Evolutionary conservation across 352 stramenopile species (phyloP), one percentile per base, ranked within the genome.

Genomic region (Globisporangium irregulare): DNA sequence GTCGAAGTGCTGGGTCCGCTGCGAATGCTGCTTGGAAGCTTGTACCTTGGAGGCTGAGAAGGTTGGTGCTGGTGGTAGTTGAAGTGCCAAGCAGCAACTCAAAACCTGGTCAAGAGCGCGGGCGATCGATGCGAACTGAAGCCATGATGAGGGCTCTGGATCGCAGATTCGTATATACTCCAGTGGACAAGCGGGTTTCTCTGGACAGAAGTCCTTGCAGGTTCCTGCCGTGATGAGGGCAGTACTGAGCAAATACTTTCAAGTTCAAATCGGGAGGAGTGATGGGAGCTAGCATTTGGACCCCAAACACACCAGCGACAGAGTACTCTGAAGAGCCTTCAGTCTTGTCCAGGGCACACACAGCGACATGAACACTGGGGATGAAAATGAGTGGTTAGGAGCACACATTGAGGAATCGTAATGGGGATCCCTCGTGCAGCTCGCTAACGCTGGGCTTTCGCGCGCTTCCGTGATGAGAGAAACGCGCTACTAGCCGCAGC

Each of bases 391-490:
- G 29, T 62, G 57, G 36, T 18, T 46, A 38, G 57, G 27, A 63
- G 36, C 34, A 14, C 57, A 18, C n/a, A 14, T 29, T 29, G 57
- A 63, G 57, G 25, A 18, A n/a, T 53, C 57, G 36, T 36, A 27
- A 53, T 62, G 57, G 38, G 57, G 57, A 62, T 18, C 6, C n/a
- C 36, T 29, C 22, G 7, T 14, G 6, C 20, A 46, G 43, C 29
- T 62, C 55, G 20, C 27, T 41, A 60, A 18, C n/a, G 36, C 34
- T 46, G 57, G 57, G 10, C 9, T 46, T 62, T 53, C 57, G 43
- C 36, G 34, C 34, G 24, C 58, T 27, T 63, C 22, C 22, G 58
- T 53, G 3, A 54, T 54, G 58, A 54, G 58, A 54, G 34, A 63
- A 54, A 22, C 36, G 36, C 22, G 36, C 36, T 38, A 54, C 36